Conservation (phyloP, 2,329 filamentous ascomycete genomes). For the Capronia epimyces region DNA sequence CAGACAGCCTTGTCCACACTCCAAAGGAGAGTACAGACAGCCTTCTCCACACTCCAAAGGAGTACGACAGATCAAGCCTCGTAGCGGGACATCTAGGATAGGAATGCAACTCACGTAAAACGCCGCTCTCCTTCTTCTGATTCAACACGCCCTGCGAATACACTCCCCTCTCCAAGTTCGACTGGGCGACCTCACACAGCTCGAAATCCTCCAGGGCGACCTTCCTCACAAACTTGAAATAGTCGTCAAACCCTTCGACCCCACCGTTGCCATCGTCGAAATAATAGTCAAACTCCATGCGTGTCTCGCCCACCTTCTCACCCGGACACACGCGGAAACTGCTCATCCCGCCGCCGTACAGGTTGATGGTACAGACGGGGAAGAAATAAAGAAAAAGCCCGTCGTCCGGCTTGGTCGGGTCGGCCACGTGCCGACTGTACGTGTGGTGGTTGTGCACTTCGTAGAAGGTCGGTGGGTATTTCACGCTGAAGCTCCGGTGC, state of each 20-base stretch:
- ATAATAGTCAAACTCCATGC: conserved; percentile 58
- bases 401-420: conserved; percentile 49
- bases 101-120: conserved; percentile 41
- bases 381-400: conserved; percentile 56
- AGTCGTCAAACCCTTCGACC: conserved; percentile 51
- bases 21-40: too few relatives aligned
- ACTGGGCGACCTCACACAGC: conserved; percentile 53
- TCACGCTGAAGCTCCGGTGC: conserved; percentile 51
- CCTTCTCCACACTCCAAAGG: too few relatives aligned
- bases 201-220: conserved; percentile 55
- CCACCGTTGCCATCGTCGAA: conserved; percentile 41
- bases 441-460: conserved; percentile 51
- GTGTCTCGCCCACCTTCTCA: conserved; percentile 44
- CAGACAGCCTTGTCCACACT: too few relatives aligned
- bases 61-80: too few relatives aligned
- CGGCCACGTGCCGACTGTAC: conserved; percentile 53
- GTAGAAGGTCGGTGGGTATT: conserved; percentile 53
- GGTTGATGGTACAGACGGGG: conserved; percentile 52
- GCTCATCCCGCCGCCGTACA: conserved; percentile 55
- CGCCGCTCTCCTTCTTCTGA: conserved; percentile 52
- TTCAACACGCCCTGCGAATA: conserved; percentile 54
- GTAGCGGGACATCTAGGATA: too few relatives aligned
- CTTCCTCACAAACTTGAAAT: conserved; percentile 52
- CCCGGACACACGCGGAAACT: conserved; percentile 53
- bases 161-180: conserved; percentile 50